Percentiles rank a stretch among this genome's conserved stretches.
phyloP scores from a whole-genome alignment of 768 basidiomycete genomes.

The Suillus brevipes region DNA sequence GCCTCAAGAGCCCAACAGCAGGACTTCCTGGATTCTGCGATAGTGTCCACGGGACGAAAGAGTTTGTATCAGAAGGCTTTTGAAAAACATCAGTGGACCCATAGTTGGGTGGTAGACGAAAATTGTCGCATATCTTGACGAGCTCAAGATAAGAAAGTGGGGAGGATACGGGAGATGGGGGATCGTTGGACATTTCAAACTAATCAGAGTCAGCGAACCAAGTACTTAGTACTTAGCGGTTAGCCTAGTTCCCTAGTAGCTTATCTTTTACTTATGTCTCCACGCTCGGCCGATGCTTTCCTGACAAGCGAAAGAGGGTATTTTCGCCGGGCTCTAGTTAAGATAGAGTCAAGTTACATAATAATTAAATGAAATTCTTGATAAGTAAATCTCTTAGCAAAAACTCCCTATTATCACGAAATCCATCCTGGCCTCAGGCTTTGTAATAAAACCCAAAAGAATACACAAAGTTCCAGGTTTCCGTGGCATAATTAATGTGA shows the following conservation, averaged over 20 bases:
- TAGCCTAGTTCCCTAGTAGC: too few relatives aligned
- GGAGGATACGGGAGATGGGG: constrained; percentile 2
- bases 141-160: constrained; percentile 56
- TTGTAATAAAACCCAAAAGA: constrained; percentile 3
- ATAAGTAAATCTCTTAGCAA: too few relatives aligned
- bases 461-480: constrained; percentile 7
- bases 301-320: too few relatives aligned
- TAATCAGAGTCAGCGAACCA: too few relatives aligned
- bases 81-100: constrained; percentile 25
- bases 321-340: too few relatives aligned
- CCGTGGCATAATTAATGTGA: constrained; percentile 4
- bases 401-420: neutral
- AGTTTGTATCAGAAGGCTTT: constrained; percentile 37
- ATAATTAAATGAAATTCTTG: too few relatives aligned
- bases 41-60: constrained; percentile 58
- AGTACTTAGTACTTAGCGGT: too few relatives aligned
- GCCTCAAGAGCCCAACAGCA: constrained; percentile 61
- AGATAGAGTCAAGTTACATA: too few relatives aligned
- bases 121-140: constrained; percentile 73
- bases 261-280: neutral
- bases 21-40: constrained; percentile 50
- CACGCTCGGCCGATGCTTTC: neutral
- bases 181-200: constrained; percentile 1
- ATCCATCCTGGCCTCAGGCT: neutral
- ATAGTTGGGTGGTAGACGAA: constrained; percentile 38